phyloP scores from a whole-genome alignment of 2,329 filamentous ascomycete genomes.

The Emericellopsis atlantica region DNA sequence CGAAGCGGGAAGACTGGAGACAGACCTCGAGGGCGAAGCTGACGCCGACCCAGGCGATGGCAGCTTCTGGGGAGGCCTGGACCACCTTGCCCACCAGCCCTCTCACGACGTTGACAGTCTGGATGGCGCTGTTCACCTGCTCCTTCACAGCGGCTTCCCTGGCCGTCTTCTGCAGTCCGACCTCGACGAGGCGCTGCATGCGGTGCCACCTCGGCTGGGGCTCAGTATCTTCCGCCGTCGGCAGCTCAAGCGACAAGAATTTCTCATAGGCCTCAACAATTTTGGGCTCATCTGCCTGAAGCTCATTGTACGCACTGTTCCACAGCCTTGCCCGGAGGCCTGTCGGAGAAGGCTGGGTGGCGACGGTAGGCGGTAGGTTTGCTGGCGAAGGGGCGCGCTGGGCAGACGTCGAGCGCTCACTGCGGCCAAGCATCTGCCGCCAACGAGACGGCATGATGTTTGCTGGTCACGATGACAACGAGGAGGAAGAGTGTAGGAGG shows the following conservation, averaged over 20 bases:
- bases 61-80: conserved; percentile 16
- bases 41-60: conserved; percentile 22
- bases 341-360: not conserved
- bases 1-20: not conserved
- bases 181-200: conserved; percentile 14
- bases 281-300: conserved; percentile 5
- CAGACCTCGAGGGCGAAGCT: conserved; percentile 18
- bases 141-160: conserved; percentile 11
- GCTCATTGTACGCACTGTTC: conserved; percentile 9
- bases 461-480: no score
- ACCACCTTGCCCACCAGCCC: conserved; percentile 13
- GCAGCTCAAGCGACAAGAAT: conserved; percentile 6
- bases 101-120: conserved; percentile 11
- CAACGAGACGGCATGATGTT: no score
- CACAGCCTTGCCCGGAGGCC: conserved; percentile 6
- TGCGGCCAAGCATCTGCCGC: no score
- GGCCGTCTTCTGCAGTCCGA: conserved; percentile 13
- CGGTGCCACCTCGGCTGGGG: conserved; percentile 10
- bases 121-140: conserved; percentile 9
- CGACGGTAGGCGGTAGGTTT: no score
- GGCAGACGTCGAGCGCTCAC: no score
- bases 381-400: no score
- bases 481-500: no score
- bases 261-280: conserved; percentile 9
- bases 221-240: not conserved